These are phyloP conservation scores for Phellinidium pouzarii DNA, from an alignment of 1,284 basidiomycete species.

Conservation along the genomic window DNA sequence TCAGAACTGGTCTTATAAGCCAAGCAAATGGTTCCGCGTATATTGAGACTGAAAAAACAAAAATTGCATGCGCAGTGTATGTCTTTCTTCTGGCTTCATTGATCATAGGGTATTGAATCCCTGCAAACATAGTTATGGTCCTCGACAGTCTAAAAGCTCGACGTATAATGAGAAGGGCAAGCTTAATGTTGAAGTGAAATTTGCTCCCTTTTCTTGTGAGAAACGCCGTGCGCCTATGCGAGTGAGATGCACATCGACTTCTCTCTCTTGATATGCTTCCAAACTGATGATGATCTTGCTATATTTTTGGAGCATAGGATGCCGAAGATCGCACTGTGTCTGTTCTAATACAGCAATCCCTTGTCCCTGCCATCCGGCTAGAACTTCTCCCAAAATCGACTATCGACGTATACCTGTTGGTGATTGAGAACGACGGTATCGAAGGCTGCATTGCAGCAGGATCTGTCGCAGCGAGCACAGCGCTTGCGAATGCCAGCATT, in stretches of 20 bases:
- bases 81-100: conserved; percentile 24
- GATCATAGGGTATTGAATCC: too few relatives aligned
- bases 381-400: conserved; percentile 91
- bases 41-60: conserved; percentile 83
- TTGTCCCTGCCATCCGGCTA: conserved; percentile 79
- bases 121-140: conserved; percentile 72
- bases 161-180: conserved; percentile 82
- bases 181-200: conserved; percentile 94
- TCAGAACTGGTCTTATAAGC: conserved; percentile 83
- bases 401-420: conserved; percentile 85
- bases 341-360: conserved; percentile 78
- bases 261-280: conserved; percentile 4
- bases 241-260: conserved; percentile 41
- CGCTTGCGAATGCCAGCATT: conserved; percentile 83
- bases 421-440: conserved; percentile 88
- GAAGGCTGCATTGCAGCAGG: conserved; percentile 82
- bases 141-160: conserved; percentile 77
- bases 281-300: conserved; percentile 17
- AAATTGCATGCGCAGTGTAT: conserved; percentile 92
- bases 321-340: conserved; percentile 87
- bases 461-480: conserved; percentile 82
- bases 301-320: conserved; percentile 51
- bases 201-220: conserved; percentile 85
- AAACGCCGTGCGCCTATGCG: conserved; percentile 78
- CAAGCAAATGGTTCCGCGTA: conserved; percentile 96